Base-by-base conservation (phyloP, 306 rosid genomes). In the Prosopis cineraria region DNA sequence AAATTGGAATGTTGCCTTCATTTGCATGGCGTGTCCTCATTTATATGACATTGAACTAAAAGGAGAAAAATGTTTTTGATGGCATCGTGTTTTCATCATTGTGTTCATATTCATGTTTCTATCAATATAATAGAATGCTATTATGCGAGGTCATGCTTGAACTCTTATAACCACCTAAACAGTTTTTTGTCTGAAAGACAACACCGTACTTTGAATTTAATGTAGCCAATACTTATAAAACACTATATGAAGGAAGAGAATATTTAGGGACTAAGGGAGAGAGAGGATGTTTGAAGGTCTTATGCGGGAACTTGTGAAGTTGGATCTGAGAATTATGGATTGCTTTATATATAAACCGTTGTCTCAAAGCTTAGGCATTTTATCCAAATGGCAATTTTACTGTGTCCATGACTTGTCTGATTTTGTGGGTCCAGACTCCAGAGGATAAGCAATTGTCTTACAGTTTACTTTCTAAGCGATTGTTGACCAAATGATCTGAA, bases 401-500 rank as follows among this genome's bases (percentile, higher is more conserved):
- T 76, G 60, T 44, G 78, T 6, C 12, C 25, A 25, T 63, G 60
- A 31, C 41, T 63, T 31, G 55, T 31, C 48, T 50, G 29, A 33
- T 58, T 19, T 25, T 62, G 39, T 40, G 70, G 30, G 70, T 70
- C 56, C 52, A 29, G 27, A 60, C 24, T 68, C 50, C 55, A 33
- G 25, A 50, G 29, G 66, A 27, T 34, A 65, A 63, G 53, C 2
- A 34, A 24, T 24, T 78, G 69, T 70, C 12, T 29, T n/a, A 0
- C 10, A 44, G 31, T 59, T 2, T 40, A n/a, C 24, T 20, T 10
- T 41, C 3, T 53, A 7, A 68, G 31, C 41, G 64, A 53, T 16
- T 72, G 52, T 52, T 14, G 60, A 66, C 33, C 74, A 27, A 44
- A 70, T 80, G 44, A 58, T 78, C 47, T 53, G 43, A 79, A 72